Conservation (phyloP, 129 eudicot species). For the Pittosporum tobira region DNA sequence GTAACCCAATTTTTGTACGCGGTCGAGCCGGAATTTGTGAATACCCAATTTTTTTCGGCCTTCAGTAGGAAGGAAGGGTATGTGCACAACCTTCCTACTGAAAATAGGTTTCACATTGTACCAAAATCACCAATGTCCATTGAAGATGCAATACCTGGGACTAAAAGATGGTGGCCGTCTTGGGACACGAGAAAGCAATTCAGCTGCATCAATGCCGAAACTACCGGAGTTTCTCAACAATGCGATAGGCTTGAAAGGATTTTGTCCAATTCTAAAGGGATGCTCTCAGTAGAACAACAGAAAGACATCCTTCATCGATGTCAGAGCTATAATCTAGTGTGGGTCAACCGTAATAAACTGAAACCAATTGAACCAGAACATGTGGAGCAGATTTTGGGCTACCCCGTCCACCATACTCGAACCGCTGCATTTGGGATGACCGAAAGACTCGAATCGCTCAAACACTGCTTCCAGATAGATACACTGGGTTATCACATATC, state of each 20-base stretch:
- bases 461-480: conserved; percentile 66
- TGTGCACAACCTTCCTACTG: conserved; percentile 73
- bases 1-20: conserved; percentile 69
- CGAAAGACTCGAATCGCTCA: conserved; percentile 55
- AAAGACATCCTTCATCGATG: conserved; percentile 56
- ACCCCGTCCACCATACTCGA: conserved; percentile 60
- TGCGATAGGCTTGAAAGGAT: conserved; percentile 44
- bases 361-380: conserved; percentile 63
- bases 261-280: conserved; percentile 42
- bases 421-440: conserved; percentile 32
- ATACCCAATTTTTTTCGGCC: conserved; percentile 57
- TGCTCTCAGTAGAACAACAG: conserved; percentile 46
- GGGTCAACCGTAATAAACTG: conserved; percentile 60
- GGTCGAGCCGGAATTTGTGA: conserved; percentile 69
- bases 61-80: conserved; percentile 81
- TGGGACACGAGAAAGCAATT: conserved; percentile 89
- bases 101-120: conserved; percentile 42
- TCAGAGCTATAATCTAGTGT: conserved; percentile 44
- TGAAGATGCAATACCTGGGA: conserved; percentile 51
- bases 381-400: conserved; percentile 70
- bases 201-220: conserved; percentile 45
- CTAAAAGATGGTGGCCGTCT: conserved; percentile 72
- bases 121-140: conserved; percentile 76
- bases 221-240: conserved; percentile 31
- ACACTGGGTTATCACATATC: conserved; percentile 72